Evolutionary conservation across 306 rosid species (phyloP).

Genomic region (Mimosa pudica): DNA sequence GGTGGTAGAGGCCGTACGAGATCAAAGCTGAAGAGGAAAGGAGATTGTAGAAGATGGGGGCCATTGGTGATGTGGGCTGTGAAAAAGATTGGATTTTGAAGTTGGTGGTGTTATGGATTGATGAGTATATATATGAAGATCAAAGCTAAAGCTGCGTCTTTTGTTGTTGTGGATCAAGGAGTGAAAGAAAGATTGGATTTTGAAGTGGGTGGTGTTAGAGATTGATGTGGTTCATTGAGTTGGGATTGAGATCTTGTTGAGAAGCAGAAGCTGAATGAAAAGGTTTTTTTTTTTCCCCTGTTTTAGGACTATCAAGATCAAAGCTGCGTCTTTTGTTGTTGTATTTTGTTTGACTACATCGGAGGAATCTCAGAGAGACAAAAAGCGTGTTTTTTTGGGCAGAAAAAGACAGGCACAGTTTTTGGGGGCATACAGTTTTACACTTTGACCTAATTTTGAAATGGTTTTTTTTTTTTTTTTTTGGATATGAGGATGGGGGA

Average conservation of each 20-base stretch:
- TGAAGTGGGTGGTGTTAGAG: not conserved
- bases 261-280: not conserved
- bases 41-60: conserved; percentile 56
- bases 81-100: not conserved
- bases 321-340: not conserved
- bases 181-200: not conserved
- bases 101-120: not conserved
- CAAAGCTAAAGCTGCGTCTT: too few relatives aligned
- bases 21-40: conserved; percentile 54
- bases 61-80: conserved; percentile 29
- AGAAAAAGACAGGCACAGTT: not conserved
- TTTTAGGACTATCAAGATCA: not conserved
- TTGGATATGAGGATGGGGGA: too few relatives aligned
- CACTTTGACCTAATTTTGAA: not conserved
- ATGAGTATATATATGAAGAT: too few relatives aligned
- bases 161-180: not conserved
- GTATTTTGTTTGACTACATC: too few relatives aligned
- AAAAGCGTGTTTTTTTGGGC: not conserved
- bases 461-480: not conserved
- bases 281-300: too few relatives aligned
- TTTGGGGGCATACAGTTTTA: not conserved
- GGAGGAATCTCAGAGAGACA: not conserved
- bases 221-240: not conserved
- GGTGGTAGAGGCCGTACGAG: conserved; percentile 69
- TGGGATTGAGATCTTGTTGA: not conserved